Base-by-base conservation (phyloP, 768 basidiomycete genomes). In the Podaxis sp. region DNA sequence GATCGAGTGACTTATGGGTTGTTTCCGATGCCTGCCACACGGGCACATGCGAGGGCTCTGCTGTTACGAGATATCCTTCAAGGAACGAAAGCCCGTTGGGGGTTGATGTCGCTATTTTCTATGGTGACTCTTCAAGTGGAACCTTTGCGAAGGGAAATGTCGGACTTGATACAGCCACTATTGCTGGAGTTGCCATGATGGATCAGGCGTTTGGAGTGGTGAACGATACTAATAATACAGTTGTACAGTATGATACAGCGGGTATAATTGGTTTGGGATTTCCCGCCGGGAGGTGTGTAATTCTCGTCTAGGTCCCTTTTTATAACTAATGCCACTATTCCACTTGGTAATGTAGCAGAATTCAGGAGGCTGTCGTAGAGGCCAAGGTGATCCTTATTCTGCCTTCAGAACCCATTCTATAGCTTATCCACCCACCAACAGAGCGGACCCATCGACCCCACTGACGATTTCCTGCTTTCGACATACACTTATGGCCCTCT, bases 241-340 rank as follows among this genome's bases (percentile, higher is more conserved):
- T 87, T 16, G 71, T 83, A 7, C 70, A 80, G 62, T 83, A 79
- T 36, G 79, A 78, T 3, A 77, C 84, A 3, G 77, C 82, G 9
- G 88, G 87, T 1, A 88, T 89, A 44, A 76, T 90, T 60, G 89
- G 89, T 0, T 72, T 90, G 11, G 85, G 88, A 0, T 89, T 90
- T 66, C 87, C 89, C 37, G 72, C 77, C 35, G 85, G 82, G 62
- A 88, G 86, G 87, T 86, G 55, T 47, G 75, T 63, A 52, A 10
- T 25, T 37, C 11, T 18, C 9, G 4, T 40, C 46, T 38, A 32
- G 32, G 7, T 32, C 7, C 32, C 21, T 40, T 11, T 35, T 57
- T 37, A 37, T 55, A 46, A 14, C 16, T 62, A 9, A 10, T 40
- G 16, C 32, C 32, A 9, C 32, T 32, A 36, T 35, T 10, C 9